Base-by-base conservation (phyloP, 1,139 yeast species). In the Debaryomyces psychrophilus region DNA sequence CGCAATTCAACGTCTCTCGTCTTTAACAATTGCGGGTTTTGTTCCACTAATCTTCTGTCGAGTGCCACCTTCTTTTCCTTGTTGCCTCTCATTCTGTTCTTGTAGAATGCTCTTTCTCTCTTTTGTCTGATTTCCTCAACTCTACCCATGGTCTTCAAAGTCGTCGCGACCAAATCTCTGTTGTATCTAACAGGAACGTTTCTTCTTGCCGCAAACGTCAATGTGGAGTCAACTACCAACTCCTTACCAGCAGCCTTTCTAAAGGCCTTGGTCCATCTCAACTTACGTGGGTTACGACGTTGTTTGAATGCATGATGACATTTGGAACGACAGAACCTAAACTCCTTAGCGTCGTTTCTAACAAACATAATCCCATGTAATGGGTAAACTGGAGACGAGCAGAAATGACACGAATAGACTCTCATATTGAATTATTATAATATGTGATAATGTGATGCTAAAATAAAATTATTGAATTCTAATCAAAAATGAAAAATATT, bases 201-300 rank as follows among this genome's bases (percentile, higher is more conserved):
- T 78, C 99, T 88, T 75, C 98, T 88, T 53, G 95, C 90, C 50
- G 96, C 96, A 69, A 95, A 93, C 1, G 98, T 89, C 64, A 93
- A 81, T 6, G 99, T 92, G 11, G 97, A 87, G 65, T 93, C 99
- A 50, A 93, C 98, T 41, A 95, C 97, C 78, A 93, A 82, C 68
- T 93, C 99, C 69, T 93, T 93, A 61, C 99, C 99, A 44, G 98
- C 98, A 50, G 98, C 96, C 71, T 93, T 93, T 76, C 99, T 85
- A 81, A 95, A 93, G 1, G 99, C 98, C 71, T 95, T 93, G 50
- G 99, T 93, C 99, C 99, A 93, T 73, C 82, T 87, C 70, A 92
- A 85, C 73, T 93, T 93, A 76, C 99, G 87, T 59, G 99, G 99
- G 76, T 93, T 93, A 73, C 99, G 87, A 79, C 97, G 92, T 77